Evolutionary conservation across 352 stramenopile species (phyloP), one percentile per base, ranked within the genome.

Genomic region (Globisporangium parvum): DNA sequence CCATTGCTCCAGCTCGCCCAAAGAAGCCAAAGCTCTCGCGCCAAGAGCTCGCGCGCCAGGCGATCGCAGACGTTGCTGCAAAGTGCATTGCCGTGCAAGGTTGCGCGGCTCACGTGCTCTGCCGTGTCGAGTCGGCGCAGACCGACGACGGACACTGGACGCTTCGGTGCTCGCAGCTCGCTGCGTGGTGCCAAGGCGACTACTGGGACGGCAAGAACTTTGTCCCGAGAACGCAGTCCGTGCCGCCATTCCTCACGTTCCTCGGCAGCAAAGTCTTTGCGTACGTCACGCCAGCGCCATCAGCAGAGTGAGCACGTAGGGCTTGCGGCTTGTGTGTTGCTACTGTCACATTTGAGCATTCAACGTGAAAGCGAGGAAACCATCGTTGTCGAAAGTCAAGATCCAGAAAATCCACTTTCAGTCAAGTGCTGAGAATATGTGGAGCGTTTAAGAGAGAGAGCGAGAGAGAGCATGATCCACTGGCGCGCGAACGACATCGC

Each of bases 171-270:
- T 70, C 68, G 15, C 75, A 88, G 56, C 63, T 91, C 11, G 76
- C 72, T 15, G 81, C 71, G 3, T 88, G 75, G 75, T 70, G 67
- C 48, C 71, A 65, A 39, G 63, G 46, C n/a, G 55, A 56, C 6
- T 95, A 95, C 55, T 95, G 85, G 85, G 73, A 95, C 59, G 82
- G 82, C 44, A 81, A 85, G 51, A 86, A 84, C 48, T 93, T 95
- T 51, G 75, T 87, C 45, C 70, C 81, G 5, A 66, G 63, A 50
- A 45, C 57, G 8, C 26, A 52, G 5, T 56, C 59, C 2, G 28
- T 67, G 1, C 60, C 62, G 5, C 73, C 81, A 21, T 93, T 83
- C 53, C 62, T 95, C 47, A 89, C 85, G n/a, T 95, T 95, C 51
- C 67, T 95, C 4, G 85, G 85, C 20, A 91, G 78, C 53, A 83